These are phyloP conservation scores for Nicotiana tomentosiformis DNA, from an alignment of 257 asterid species.

Conservation along the genomic window DNA sequence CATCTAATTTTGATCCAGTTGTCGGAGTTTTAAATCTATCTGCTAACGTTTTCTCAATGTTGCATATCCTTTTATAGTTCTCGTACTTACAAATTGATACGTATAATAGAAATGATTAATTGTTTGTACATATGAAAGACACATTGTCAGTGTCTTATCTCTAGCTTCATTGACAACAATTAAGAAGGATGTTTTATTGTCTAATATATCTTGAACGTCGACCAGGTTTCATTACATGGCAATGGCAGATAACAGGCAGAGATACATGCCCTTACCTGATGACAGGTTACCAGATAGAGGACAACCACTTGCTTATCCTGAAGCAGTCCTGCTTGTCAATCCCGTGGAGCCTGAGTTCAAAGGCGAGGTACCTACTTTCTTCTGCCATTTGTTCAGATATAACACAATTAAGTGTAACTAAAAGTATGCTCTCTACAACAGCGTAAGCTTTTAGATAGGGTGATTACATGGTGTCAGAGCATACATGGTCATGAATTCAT, in stretches of 20 bases:
- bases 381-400: not conserved
- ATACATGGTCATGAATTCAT: not conserved
- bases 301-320: slow-evolving; percentile 59
- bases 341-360: slow-evolving; percentile 60
- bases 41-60: not conserved
- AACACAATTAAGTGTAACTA: not conserved
- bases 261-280: slow-evolving; percentile 80
- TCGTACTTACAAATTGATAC: not conserved
- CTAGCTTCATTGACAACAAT: not conserved
- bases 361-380: slow-evolving; percentile 52
- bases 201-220: not conserved
- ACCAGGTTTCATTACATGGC: slow-evolving; percentile 80
- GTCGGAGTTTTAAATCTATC: not conserved
- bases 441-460: not conserved
- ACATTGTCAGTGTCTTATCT: not conserved
- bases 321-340: slow-evolving; percentile 74
- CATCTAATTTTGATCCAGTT: not conserved
- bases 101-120: not conserved
- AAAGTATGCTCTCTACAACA: not conserved
- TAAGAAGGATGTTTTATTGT: not conserved
- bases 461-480: not conserved
- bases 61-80: not conserved
- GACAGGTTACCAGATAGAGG: slow-evolving; percentile 68
- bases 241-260: slow-evolving; percentile 60
- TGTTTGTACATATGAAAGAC: not conserved